Percentiles rank a stretch among this genome's conserved stretches.
Conservation (phyloP, 1,139 yeast species). For the Pichia sp. region DNA sequence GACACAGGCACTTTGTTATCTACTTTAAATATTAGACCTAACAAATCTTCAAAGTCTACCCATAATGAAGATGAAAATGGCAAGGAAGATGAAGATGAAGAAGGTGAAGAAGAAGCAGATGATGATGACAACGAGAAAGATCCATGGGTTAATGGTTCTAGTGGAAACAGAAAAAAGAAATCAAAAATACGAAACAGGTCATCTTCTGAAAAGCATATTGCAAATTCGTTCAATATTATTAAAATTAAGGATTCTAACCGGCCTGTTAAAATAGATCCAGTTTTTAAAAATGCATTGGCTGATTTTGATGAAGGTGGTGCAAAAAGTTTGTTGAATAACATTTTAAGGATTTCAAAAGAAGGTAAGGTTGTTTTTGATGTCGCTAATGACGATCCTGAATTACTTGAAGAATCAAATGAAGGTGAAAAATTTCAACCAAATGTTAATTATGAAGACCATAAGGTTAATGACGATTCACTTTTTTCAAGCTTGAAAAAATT, state of each 20-base stretch:
- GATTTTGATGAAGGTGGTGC: conserved; percentile 63
- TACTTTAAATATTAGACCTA: conserved; percentile 39
- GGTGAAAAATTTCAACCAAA: no score
- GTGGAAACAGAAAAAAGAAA: conserved; percentile 16
- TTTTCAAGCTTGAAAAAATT: conserved; percentile 5
- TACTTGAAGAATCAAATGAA: no score
- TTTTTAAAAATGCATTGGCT: conserved; percentile 49
- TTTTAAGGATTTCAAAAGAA: conserved; percentile 40
- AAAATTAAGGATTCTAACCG: conserved; percentile 44
- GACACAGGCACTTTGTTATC: conserved; percentile 83
- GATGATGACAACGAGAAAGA: conserved; percentile 24
- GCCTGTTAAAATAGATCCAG: conserved; percentile 50
- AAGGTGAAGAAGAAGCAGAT: conserved; percentile 20
- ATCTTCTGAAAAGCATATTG: conserved; percentile 31
- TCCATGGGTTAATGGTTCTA: conserved; percentile 12
- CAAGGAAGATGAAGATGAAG: conserved; percentile 19
- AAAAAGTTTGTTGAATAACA: conserved; percentile 45
- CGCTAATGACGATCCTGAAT: conserved; percentile 15
- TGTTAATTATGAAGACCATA: no score
- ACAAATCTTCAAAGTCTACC: conserved; percentile 26
- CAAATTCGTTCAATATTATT: conserved; percentile 39
- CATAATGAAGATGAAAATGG: conserved; percentile 17
- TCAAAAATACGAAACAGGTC: conserved; percentile 11
- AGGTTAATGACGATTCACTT: neutral
- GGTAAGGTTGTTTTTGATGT: conserved; percentile 47